These are phyloP conservation scores for Polymyxa betae DNA, from an alignment of 208 protist genomes.

Conservation along the genomic window DNA sequence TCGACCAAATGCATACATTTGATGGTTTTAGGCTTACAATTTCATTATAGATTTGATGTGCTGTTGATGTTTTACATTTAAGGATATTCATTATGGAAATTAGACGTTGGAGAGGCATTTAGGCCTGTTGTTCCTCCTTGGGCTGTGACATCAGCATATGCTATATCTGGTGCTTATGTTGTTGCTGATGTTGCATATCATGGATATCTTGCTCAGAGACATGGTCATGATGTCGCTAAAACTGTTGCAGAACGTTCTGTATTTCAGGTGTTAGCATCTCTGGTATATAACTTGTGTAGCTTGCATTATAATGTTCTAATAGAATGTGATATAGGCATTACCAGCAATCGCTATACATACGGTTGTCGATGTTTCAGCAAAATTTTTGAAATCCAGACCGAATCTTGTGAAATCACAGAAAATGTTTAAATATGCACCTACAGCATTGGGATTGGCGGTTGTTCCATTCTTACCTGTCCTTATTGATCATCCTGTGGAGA, in stretches of 20 bases:
- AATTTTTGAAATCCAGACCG: background rate
- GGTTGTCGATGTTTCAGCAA: background rate
- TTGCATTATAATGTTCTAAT: background rate
- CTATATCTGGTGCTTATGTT: background rate
- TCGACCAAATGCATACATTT: too few species aligned
- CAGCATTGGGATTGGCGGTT: background rate
- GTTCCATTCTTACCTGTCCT: background rate
- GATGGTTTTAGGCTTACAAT: too few species aligned
- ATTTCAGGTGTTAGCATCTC: conserved; percentile 44
- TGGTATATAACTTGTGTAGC: background rate
- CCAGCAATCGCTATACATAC: conserved; percentile 27
- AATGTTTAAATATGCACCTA: background rate
- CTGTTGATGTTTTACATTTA: too few species aligned
- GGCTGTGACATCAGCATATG: background rate
- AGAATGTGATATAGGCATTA: background rate
- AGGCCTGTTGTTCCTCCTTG: conserved; percentile 21
- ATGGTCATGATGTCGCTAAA: background rate
- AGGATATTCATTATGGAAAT: too few species aligned
- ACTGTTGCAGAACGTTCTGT: background rate
- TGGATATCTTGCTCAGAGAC: background rate
- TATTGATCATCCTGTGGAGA: conserved; percentile 1
- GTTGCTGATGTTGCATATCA: background rate
- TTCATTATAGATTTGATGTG: too few species aligned
- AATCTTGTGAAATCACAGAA: background rate
- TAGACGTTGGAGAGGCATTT: conserved; percentile 30